Percentiles rank a stretch among this genome's conserved stretches.
These are phyloP conservation scores for Pseudoscleropodium purum DNA, from an alignment of 225 moss, liverwort and hornwort genomes.

Conservation along the genomic window DNA sequence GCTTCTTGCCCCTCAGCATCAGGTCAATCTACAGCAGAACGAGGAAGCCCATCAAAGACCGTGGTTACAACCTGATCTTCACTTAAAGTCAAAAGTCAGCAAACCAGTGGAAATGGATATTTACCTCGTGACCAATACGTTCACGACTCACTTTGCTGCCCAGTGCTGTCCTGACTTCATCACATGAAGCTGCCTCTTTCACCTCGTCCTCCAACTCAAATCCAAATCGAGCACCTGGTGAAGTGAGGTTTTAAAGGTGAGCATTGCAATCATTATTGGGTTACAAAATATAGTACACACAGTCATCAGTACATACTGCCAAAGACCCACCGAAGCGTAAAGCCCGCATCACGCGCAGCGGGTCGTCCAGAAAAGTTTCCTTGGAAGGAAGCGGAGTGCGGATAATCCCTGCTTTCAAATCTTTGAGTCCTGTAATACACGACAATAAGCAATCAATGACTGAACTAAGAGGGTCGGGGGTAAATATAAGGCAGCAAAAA, in stretches of 20 bases:
- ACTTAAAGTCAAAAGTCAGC: not conserved
- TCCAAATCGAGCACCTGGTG: slow-evolving; percentile 68
- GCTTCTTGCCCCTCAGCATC: slow-evolving; percentile 60
- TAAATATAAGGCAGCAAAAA: not conserved
- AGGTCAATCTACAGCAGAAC: slow-evolving; percentile 49
- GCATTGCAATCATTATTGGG: not conserved
- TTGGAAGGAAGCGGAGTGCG: slow-evolving; percentile 68
- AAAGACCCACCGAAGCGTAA: slow-evolving; percentile 61
- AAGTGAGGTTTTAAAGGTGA: not conserved
- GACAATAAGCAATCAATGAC: not conserved
- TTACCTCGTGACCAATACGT: slow-evolving; percentile 80
- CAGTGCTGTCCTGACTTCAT: slow-evolving; percentile 60
- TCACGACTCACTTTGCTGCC: slow-evolving; percentile 82
- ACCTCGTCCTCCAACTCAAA: slow-evolving; percentile 64
- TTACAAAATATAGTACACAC: not conserved
- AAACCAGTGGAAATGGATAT: not conserved
- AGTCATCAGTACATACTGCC: not conserved
- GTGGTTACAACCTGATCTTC: not conserved
- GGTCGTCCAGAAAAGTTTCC: slow-evolving; percentile 81
- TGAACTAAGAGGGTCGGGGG: not conserved
- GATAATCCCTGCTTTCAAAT: slow-evolving; percentile 59
- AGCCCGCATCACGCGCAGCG: slow-evolving; percentile 70
- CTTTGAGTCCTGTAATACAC: slow-evolving; percentile 33
- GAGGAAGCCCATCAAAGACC: not conserved
- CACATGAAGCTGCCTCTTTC: slow-evolving; percentile 64